Evolutionary conservation across 345 rosid species (phyloP).

Genomic region (Populus euphratica): DNA sequence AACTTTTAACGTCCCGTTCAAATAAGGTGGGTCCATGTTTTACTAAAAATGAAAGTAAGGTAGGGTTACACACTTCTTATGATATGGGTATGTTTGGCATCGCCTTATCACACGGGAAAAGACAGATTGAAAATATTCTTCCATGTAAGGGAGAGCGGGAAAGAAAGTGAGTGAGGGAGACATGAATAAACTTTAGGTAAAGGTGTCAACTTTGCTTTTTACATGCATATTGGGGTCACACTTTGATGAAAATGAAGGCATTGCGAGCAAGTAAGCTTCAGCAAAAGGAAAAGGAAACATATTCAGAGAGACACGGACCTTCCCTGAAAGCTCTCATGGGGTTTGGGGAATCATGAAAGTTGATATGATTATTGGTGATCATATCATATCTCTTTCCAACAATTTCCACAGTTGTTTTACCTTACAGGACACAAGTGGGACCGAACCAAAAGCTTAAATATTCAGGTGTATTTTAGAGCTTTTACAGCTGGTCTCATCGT

Average conservation of each 20-base stretch:
- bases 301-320: conserved; percentile 4
- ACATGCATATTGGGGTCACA: neutral
- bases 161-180: neutral
- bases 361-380: conserved; percentile 1
- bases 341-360: conserved; percentile 24
- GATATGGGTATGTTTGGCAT: neutral
- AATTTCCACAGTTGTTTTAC: conserved; percentile 6
- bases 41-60: neutral
- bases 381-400: neutral
- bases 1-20: neutral
- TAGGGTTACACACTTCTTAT: neutral
- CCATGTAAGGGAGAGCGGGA: conserved; percentile 7
- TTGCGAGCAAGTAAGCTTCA: neutral
- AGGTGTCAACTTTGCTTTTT: neutral
- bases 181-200: neutral
- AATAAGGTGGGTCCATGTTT: conserved; percentile 5
- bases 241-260: conserved; percentile 1
- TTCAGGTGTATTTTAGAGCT: neutral
- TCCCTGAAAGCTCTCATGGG: conserved; percentile 16
- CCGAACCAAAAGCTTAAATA: conserved; percentile 19
- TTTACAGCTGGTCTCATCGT: neutral
- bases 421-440: conserved; percentile 13
- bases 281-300: neutral
- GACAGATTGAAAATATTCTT: conserved; percentile 23
- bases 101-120: conserved; percentile 4